phyloP scores from a whole-genome alignment of 129 eudicot genomes.

The Escallonia herrerae region DNA sequence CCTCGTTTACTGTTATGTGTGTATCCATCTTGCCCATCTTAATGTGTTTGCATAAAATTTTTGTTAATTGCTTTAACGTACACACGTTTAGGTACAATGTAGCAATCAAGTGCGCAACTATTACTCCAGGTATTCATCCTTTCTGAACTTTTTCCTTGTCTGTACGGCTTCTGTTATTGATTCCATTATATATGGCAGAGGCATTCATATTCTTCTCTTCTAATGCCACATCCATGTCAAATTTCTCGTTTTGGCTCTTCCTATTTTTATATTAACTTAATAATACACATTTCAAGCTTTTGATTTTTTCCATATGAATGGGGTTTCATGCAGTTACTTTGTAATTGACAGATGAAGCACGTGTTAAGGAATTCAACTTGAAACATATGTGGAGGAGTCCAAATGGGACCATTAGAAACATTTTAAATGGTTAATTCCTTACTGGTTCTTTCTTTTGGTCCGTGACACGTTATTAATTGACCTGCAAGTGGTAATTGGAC shows the following conservation, averaged over 20 bases:
- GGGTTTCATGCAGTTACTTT: neutral
- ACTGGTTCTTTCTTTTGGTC: neutral
- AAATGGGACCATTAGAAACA: conserved; percentile 86
- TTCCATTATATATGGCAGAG: too few species aligned
- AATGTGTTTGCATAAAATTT: too few species aligned
- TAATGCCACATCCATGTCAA: too few species aligned
- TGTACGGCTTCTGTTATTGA: too few species aligned
- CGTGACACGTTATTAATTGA: neutral
- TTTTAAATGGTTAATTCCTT: conserved; percentile 52
- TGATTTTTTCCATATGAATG: too few species aligned
- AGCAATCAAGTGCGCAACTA: conserved; percentile 96
- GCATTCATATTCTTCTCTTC: too few species aligned
- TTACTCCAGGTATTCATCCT: conserved; percentile 68
- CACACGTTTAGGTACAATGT: conserved; percentile 64
- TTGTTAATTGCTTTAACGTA: too few species aligned
- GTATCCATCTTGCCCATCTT: neutral
- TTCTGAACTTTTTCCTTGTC: too few species aligned
- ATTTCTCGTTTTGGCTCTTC: too few species aligned
- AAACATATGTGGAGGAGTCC: conserved; percentile 90
- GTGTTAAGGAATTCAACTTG: conserved; percentile 61
- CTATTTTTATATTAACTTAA: too few species aligned
- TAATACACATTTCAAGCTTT: too few species aligned
- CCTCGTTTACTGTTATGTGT: neutral
- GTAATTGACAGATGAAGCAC: conserved; percentile 34
- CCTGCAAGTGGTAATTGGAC: neutral